Percentiles rank a stretch among this genome's conserved stretches.
Conservation (phyloP, 768 basidiomycete genomes). For the Boletus huronensis region DNA sequence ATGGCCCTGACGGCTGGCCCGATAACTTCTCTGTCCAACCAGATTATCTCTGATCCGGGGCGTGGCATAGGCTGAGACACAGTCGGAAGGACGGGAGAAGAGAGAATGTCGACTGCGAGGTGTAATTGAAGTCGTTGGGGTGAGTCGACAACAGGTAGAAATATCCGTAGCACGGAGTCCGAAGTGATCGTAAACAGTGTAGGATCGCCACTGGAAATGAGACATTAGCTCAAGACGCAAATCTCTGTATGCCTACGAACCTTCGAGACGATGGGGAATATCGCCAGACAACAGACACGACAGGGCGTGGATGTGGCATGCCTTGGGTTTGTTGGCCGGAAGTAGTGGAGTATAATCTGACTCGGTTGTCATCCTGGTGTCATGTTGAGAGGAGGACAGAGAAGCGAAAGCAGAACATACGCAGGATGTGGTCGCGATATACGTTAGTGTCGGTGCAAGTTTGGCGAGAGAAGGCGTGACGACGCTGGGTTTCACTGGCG, state of each 20-base stretch:
- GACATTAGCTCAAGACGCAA: conserved; percentile 2
- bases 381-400: conserved; percentile 5
- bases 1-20: conserved; percentile 43
- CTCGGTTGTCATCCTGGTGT: conserved; percentile 49
- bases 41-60: conserved; percentile 54
- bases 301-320: conserved; percentile 70
- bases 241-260: conserved; percentile 35
- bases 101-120: conserved; percentile 67
- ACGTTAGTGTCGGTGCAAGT: conserved; percentile 75
- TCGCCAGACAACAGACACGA: conserved; percentile 71
- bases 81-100: conserved; percentile 48
- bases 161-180: conserved; percentile 80
- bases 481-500: conserved; percentile 35
- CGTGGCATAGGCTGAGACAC: conserved; percentile 25
- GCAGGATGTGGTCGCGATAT: conserved; percentile 61
- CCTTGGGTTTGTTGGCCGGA: conserved; percentile 64
- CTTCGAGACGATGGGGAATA: conserved; percentile 63
- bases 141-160: conserved; percentile 82
- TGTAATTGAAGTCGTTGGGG: conserved; percentile 84
- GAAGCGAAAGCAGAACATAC: conserved; percentile 36
- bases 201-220: conserved; percentile 56
- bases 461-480: conserved; percentile 48
- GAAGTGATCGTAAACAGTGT: conserved; percentile 82
- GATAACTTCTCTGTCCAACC: conserved; percentile 64
- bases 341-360: conserved; percentile 70